These are phyloP conservation scores for Pythium phragmitis DNA, from an alignment of 352 stramenopile species.

Conservation along the genomic window DNA sequence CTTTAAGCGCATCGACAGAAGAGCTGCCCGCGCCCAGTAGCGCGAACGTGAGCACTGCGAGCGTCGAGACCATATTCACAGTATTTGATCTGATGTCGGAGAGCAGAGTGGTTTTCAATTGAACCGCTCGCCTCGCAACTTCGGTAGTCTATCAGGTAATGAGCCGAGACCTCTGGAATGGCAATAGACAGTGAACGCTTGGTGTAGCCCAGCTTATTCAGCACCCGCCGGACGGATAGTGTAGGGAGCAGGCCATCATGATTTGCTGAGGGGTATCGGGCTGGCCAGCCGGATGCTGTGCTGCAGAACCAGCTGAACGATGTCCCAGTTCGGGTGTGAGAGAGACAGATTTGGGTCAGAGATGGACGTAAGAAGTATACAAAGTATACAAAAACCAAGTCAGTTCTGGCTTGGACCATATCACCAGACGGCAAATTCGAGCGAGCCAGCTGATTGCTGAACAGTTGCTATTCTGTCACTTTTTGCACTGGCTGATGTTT, in stretches of 20 bases:
- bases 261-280: constrained; percentile 8
- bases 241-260: constrained; percentile 1
- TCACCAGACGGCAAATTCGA: neutral
- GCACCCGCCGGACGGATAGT: constrained; percentile 10
- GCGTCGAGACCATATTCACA: constrained; percentile 5
- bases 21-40: neutral
- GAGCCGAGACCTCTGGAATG: neutral
- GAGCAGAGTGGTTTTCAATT: no score
- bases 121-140: no score
- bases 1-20: constrained; percentile 35
- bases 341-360: constrained; percentile 8
- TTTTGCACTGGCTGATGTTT: no score
- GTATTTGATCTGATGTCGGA: neutral
- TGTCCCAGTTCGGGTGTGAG: neutral
- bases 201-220: constrained; percentile 10
- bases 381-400: constrained; percentile 12
- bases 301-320: constrained; percentile 14
- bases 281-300: constrained; percentile 1
- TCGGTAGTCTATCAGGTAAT: constrained; percentile 8
- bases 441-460: neutral
- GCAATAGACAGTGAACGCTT: neutral
- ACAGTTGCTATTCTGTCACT: no score
- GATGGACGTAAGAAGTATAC: neutral
- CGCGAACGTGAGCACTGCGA: neutral
- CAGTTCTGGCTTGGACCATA: neutral